These are phyloP conservation scores for Sugiyamaella paludigena DNA, from an alignment of 1,139 yeast species.

Conservation along the genomic window DNA sequence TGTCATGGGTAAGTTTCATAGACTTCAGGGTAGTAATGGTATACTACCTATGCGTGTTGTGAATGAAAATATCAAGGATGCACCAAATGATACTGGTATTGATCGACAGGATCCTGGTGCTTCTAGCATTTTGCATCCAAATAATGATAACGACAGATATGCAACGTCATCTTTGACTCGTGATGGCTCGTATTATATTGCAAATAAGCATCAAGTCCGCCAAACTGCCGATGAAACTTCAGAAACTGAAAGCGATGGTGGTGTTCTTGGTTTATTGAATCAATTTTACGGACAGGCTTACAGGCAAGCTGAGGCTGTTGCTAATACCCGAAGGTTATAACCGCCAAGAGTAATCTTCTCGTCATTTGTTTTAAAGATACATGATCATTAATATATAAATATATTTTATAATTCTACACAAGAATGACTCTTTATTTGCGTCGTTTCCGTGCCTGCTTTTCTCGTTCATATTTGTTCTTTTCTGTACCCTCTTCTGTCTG, in stretches of 20 bases:
- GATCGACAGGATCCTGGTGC: background rate
- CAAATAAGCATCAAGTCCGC: background rate
- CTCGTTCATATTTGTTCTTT: constrained; percentile 86
- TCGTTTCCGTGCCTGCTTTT: constrained; percentile 63
- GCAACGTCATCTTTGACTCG: background rate
- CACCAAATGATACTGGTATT: background rate
- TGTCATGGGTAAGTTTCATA: constrained; percentile 33
- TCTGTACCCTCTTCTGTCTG: constrained; percentile 94
- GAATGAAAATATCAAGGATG: too few species aligned
- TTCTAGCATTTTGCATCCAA: background rate
- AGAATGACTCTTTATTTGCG: constrained; percentile 32
- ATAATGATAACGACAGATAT: background rate
- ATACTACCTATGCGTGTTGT: background rate
- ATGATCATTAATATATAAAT: constrained; percentile 7
- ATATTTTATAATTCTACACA: constrained; percentile 1
- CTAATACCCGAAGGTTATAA: constrained; percentile 11
- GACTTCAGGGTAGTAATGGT: constrained; percentile 15
- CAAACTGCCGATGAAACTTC: background rate
- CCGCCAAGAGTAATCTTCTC: background rate
- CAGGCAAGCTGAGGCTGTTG: constrained; percentile 36
- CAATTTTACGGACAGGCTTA: constrained; percentile 68
- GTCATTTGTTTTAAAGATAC: background rate
- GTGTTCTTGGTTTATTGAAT: constrained; percentile 79
- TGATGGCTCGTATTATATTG: background rate
- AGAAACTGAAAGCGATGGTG: constrained; percentile 38